A percentile compares a stretch with the other conserved stretches of the same genome.
These are phyloP conservation scores for Pythium myriotylum DNA, from an alignment of 352 stramenopile genomes.

Conservation along the genomic window DNA sequence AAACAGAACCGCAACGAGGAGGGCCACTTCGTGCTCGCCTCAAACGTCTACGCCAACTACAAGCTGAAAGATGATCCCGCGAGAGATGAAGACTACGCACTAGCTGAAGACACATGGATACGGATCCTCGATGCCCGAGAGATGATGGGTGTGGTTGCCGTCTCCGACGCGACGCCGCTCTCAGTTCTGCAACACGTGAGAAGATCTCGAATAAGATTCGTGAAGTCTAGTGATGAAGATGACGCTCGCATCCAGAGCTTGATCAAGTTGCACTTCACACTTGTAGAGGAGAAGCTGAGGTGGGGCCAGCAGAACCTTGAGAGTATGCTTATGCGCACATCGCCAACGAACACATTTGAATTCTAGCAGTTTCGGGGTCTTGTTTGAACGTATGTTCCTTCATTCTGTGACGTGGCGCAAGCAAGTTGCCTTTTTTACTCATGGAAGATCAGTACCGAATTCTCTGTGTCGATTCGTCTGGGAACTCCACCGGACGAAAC, in stretches of 20 bases:
- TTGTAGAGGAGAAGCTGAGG: slow-evolving; percentile 10
- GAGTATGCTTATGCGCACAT: slow-evolving; percentile 7
- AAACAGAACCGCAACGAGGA: slow-evolving; percentile 6
- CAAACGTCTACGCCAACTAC: background rate
- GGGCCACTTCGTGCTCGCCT: slow-evolving; percentile 11
- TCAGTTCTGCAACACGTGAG: slow-evolving; percentile 16
- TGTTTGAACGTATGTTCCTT: too few species aligned
- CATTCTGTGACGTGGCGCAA: too few species aligned
- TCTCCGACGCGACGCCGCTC: slow-evolving; percentile 1
- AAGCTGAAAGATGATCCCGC: background rate
- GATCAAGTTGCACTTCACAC: slow-evolving; percentile 2
- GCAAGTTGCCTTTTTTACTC: too few species aligned
- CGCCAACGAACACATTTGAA: background rate
- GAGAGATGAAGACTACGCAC: slow-evolving; percentile 1
- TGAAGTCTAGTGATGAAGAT: background rate
- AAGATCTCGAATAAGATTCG: slow-evolving; percentile 7
- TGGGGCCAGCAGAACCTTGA: slow-evolving; percentile 12
- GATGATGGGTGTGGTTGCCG: background rate
- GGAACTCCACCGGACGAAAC: too few species aligned
- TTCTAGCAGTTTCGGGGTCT: background rate
- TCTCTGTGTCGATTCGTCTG: too few species aligned
- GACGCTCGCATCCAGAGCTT: background rate
- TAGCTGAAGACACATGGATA: slow-evolving; percentile 12
- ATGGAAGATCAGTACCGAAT: too few species aligned
- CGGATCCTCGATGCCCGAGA: slow-evolving; percentile 6